phyloP scores from a whole-genome alignment of 257 asterid genomes.

The Nicotiana tomentosiformis region DNA sequence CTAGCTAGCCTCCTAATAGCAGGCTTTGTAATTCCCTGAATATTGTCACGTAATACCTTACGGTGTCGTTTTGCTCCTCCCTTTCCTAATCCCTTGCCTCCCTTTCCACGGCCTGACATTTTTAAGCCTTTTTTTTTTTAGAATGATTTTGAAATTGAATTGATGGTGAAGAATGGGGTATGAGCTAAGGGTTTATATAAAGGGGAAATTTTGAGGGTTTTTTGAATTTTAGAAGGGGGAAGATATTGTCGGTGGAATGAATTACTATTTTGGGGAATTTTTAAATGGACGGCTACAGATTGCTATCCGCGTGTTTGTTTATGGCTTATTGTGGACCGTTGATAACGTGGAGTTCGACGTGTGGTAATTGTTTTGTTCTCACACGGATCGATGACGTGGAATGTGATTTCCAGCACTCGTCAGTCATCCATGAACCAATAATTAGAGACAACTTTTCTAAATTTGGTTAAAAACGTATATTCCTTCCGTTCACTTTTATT shows the following conservation, averaged over 20 bases:
- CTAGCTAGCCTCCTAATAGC: slow-evolving; percentile 25
- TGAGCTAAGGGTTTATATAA: background rate
- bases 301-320: background rate
- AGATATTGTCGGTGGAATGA: slow-evolving; percentile 8
- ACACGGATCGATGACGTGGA: slow-evolving; percentile 9
- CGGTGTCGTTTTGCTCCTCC: slow-evolving; percentile 34
- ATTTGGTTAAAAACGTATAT: no score
- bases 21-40: slow-evolving; percentile 30
- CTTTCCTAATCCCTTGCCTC: slow-evolving; percentile 33
- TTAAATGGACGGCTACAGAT: background rate
- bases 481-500: no score
- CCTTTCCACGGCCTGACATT: slow-evolving; percentile 37
- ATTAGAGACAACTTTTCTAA: no score
- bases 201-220: background rate
- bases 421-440: no score
- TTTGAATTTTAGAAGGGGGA: background rate
- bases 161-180: background rate
- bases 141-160: background rate
- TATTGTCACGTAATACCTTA: slow-evolving; percentile 28
- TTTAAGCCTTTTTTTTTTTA: background rate
- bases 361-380: background rate
- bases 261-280: background rate
- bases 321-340: background rate
- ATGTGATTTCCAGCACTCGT: background rate
- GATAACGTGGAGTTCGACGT: background rate